A percentile compares a stretch with the other conserved stretches of the same genome.
Evolutionary conservation across 768 basidiomycete genomes (phyloP).

Genomic region (Tricholoma saponaceum): DNA sequence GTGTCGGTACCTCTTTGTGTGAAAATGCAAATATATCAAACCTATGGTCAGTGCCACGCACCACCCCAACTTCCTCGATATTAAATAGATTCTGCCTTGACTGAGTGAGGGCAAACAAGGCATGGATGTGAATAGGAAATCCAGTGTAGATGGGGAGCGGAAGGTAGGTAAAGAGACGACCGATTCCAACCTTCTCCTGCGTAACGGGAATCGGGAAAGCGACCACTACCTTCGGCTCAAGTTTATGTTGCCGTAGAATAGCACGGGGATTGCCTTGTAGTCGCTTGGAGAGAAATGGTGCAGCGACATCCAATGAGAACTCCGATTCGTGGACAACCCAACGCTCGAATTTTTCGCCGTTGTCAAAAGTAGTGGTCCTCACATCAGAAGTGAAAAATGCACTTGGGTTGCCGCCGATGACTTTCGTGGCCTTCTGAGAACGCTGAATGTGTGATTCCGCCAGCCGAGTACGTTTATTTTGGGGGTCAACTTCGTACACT

Average conservation of each 20-base stretch:
- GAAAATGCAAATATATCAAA: conserved; percentile 16
- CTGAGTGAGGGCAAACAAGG: conserved; percentile 40
- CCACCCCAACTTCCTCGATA: conserved; percentile 32
- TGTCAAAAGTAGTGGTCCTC: conserved; percentile 6
- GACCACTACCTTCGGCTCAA: conserved; percentile 33
- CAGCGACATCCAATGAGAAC: conserved; percentile 22
- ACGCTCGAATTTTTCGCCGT: conserved; percentile 7
- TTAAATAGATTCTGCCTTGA: conserved; percentile 43
- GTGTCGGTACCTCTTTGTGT: not conserved
- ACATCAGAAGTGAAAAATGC: conserved; percentile 13
- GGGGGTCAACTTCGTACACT: conserved; percentile 30
- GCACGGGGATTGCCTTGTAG: conserved; percentile 19
- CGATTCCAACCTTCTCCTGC: conserved; percentile 11
- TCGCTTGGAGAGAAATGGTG: conserved; percentile 19
- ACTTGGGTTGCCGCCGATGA: not conserved
- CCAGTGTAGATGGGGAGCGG: conserved; percentile 43
- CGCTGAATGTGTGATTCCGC: conserved; percentile 16
- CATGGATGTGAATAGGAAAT: conserved; percentile 44
- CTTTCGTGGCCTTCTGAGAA: not conserved
- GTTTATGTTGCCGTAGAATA: conserved; percentile 34
- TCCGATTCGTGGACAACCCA: conserved; percentile 33
- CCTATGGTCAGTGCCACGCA: conserved; percentile 36
- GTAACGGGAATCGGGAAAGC: conserved; percentile 27
- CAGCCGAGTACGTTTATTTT: conserved; percentile 15
- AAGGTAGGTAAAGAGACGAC: conserved; percentile 46